Evolutionary conservation across 129 eudicot genomes (phyloP).

Genomic region (Saussurea involucrata): DNA sequence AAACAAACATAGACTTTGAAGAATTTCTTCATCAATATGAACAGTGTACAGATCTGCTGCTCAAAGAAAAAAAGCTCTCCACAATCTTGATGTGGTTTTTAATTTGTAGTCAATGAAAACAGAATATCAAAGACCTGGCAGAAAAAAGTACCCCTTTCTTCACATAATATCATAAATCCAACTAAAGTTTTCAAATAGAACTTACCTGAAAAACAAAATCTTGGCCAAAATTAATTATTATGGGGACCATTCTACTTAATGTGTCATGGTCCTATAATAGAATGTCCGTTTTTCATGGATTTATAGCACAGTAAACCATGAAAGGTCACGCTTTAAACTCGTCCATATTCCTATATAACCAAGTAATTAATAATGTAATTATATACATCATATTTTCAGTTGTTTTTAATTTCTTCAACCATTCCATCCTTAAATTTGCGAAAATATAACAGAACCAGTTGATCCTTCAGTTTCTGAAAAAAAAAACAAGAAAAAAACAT

Average conservation of each 20-base stretch:
- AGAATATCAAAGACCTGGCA: no score
- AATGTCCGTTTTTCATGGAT: constrained; percentile 22
- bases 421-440: background rate
- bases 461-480: background rate
- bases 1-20: background rate
- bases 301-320: constrained; percentile 29
- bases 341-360: background rate
- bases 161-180: background rate
- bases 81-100: background rate
- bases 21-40: background rate
- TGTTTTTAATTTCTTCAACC: constrained; percentile 1
- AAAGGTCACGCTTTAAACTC: constrained; percentile 1
- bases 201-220: background rate
- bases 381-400: background rate
- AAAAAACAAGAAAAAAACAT: background rate
- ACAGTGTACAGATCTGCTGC: background rate
- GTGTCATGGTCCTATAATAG: constrained; percentile 12
- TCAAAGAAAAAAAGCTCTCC: background rate
- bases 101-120: no score
- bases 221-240: no score
- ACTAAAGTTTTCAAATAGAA: background rate
- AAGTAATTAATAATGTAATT: background rate
- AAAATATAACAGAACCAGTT: background rate
- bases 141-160: background rate
- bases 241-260: constrained; percentile 21